These are phyloP conservation scores for Bruguiera gymnorhiza DNA, from an alignment of 345 rosid genomes.

Conservation along the genomic window DNA sequence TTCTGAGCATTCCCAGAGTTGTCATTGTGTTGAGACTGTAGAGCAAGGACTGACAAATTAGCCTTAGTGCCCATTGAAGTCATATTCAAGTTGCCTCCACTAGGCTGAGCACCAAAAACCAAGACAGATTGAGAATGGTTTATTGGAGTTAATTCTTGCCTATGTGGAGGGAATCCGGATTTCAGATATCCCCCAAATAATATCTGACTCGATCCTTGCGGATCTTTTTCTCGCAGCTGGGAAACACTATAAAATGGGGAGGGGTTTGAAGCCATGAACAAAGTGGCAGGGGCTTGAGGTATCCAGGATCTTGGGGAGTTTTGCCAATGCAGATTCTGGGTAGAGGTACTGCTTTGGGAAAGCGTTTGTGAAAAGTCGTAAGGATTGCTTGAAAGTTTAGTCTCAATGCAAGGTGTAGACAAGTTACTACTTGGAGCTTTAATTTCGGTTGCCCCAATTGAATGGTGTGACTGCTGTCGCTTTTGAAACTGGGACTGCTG, in stretches of 20 bases:
- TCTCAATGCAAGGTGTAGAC: conserved; percentile 24
- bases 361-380: conserved; percentile 20
- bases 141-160: conserved; percentile 32
- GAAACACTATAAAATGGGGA: conserved; percentile 31
- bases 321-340: conserved; percentile 39
- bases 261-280: conserved; percentile 23
- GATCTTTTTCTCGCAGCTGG: conserved; percentile 37
- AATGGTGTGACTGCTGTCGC: conserved; percentile 38
- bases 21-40: conserved; percentile 33
- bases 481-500: conserved; percentile 30
- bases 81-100: conserved; percentile 29
- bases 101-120: conserved; percentile 28
- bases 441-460: conserved; percentile 5
- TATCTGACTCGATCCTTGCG: conserved; percentile 48
- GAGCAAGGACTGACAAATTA: conserved; percentile 23
- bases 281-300: conserved; percentile 7
- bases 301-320: conserved; percentile 22
- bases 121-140: conserved; percentile 28
- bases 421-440: conserved; percentile 22
- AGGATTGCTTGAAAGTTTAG: conserved; percentile 20
- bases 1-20: conserved; percentile 37
- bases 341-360: conserved; percentile 24
- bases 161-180: conserved; percentile 22
- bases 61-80: conserved; percentile 29
- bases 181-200: conserved; percentile 41